Conservation (phyloP, 352 stramenopile genomes). For the Globisporangium abappressorium region DNA sequence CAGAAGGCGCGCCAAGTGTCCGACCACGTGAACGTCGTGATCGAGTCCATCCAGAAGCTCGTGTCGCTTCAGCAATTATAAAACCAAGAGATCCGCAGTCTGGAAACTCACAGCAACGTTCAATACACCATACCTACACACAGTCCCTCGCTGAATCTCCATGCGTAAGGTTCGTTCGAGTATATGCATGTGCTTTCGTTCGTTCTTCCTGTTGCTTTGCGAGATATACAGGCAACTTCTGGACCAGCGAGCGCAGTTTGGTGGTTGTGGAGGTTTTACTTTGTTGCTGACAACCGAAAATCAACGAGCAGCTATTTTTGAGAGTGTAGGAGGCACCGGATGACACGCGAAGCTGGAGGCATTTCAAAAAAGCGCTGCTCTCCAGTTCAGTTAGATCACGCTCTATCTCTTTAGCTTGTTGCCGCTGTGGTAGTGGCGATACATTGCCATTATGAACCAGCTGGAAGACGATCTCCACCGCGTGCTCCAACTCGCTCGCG, state of each 20-base stretch:
- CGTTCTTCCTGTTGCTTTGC: too few species aligned
- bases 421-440: background rate
- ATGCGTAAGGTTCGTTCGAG: too few species aligned
- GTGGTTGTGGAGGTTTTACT: too few species aligned
- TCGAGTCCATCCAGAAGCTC: conserved; percentile 75
- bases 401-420: background rate
- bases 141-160: background rate
- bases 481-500: conserved; percentile 42
- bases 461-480: conserved; percentile 55
- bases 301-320: background rate
- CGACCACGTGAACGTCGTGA: conserved; percentile 69
- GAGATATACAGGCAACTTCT: too few species aligned
- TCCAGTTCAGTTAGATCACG: background rate
- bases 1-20: conserved; percentile 66
- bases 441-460: conserved; percentile 7
- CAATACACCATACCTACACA: background rate
- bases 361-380: background rate
- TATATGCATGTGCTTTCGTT: too few species aligned
- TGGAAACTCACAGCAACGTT: background rate
- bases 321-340: background rate
- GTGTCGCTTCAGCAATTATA: conserved; percentile 47
- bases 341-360: background rate
- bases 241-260: too few species aligned
- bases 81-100: background rate
- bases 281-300: too few species aligned